Percentiles rank a stretch among this genome's conserved stretches.
These are phyloP conservation scores for Citrus cavaleriei DNA, from an alignment of 345 rosid species.

Conservation along the genomic window DNA sequence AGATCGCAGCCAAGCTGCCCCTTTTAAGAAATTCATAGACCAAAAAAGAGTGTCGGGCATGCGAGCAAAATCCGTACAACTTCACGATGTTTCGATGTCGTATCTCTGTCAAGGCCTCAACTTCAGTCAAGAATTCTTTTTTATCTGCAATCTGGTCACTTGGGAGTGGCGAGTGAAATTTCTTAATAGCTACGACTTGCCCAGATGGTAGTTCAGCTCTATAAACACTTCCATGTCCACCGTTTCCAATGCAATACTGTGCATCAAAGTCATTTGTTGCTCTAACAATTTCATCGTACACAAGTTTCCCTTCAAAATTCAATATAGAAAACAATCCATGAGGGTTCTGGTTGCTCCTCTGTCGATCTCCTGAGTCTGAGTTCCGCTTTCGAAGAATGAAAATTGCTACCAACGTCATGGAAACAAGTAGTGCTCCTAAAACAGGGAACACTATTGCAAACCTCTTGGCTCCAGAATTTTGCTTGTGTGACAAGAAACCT, in stretches of 20 bases:
- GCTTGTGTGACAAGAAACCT: not conserved
- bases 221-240: no score
- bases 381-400: not conserved
- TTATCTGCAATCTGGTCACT: not conserved
- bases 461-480: not conserved
- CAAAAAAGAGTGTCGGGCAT: no score
- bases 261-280: no score
- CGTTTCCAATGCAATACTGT: no score
- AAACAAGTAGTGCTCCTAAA: not conserved
- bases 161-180: not conserved
- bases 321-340: not conserved
- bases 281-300: no score
- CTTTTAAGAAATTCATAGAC: no score
- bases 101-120: not conserved
- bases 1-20: no score
- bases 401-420: not conserved
- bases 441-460: not conserved
- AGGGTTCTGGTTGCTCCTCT: no score
- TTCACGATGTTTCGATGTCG: no score
- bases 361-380: no score
- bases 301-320: no score
- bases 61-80: no score
- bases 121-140: not conserved
- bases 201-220: not conserved
- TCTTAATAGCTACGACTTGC: not conserved